A percentile compares a stretch with the other conserved stretches of the same genome.
phyloP scores from a whole-genome alignment of 805 yeast genomes.

The Komagataella phaffii region DNA sequence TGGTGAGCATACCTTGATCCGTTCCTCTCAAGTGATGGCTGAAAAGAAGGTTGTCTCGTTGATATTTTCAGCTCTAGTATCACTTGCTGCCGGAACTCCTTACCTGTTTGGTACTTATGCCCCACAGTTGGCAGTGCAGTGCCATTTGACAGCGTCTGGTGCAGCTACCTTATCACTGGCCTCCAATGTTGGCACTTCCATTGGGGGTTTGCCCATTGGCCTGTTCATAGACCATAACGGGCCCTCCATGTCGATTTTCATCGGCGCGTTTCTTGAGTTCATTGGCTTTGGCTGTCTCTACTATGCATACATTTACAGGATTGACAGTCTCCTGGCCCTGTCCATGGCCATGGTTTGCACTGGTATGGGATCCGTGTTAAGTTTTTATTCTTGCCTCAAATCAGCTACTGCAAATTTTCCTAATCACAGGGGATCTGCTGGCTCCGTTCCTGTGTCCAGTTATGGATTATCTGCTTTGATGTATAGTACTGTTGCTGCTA shows the following conservation, averaged over 20 bases:
- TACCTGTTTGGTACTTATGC: conserved; percentile 66
- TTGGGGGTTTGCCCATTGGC: conserved; percentile 66
- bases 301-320: conserved; percentile 26
- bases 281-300: conserved; percentile 40
- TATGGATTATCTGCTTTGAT: conserved; percentile 63
- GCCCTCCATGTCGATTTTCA: conserved; percentile 33
- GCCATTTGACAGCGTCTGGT: conserved; percentile 43
- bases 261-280: conserved; percentile 44
- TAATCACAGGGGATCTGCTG: conserved; percentile 54
- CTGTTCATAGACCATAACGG: conserved; percentile 49
- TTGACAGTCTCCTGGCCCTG: conserved; percentile 26
- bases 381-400: conserved; percentile 46
- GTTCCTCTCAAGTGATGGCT: background rate
- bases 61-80: conserved; percentile 24
- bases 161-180: conserved; percentile 55
- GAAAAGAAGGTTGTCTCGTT: conserved; percentile 7
- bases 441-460: conserved; percentile 52
- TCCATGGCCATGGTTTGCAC: conserved; percentile 35
- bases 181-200: conserved; percentile 47
- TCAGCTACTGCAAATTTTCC: conserved; percentile 57
- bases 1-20: background rate
- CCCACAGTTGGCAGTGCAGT: conserved; percentile 49
- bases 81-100: conserved; percentile 64
- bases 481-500: conserved; percentile 44
- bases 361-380: conserved; percentile 56